Percentiles rank a stretch among this genome's conserved stretches.
phyloP scores from a whole-genome alignment of 2,329 filamentous ascomycete species.

The Fusarium nygamai region DNA sequence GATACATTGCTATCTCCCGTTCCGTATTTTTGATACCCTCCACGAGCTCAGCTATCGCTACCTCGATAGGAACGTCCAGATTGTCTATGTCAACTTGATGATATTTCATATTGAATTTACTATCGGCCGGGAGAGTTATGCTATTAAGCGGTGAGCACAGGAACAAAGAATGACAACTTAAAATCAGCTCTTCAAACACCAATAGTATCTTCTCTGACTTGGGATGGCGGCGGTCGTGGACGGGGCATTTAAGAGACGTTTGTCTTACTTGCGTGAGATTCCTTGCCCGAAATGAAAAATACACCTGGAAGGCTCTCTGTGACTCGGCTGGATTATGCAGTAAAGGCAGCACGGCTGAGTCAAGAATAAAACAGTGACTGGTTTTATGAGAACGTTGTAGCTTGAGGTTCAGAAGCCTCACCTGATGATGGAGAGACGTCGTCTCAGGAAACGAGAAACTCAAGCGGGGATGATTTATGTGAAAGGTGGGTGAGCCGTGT shows the following conservation, averaged over 20 bases:
- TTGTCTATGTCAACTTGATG: background rate
- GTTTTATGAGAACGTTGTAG: background rate
- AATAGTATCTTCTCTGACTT: background rate
- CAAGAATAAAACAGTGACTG: background rate
- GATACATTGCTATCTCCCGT: background rate
- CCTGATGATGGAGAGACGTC: background rate
- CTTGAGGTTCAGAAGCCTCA: background rate
- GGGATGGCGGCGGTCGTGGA: background rate
- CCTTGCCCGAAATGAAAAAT: background rate
- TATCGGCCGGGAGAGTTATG: background rate
- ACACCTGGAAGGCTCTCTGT: background rate
- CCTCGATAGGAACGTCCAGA: background rate
- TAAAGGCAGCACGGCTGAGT: background rate
- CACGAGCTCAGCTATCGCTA: background rate
- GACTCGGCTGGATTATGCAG: background rate
- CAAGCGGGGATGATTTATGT: background rate
- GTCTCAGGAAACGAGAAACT: background rate
- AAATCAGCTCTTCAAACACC: fast-evolving
- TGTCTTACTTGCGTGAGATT: background rate
- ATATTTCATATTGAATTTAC: background rate
- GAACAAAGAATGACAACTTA: background rate
- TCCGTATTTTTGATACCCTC: background rate
- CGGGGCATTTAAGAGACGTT: background rate
- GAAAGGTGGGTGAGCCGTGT: no score
- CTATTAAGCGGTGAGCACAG: background rate